phyloP scores from a whole-genome alignment of 1,284 basidiomycete genomes.

The Cutaneotrichosporon mucoides region DNA sequence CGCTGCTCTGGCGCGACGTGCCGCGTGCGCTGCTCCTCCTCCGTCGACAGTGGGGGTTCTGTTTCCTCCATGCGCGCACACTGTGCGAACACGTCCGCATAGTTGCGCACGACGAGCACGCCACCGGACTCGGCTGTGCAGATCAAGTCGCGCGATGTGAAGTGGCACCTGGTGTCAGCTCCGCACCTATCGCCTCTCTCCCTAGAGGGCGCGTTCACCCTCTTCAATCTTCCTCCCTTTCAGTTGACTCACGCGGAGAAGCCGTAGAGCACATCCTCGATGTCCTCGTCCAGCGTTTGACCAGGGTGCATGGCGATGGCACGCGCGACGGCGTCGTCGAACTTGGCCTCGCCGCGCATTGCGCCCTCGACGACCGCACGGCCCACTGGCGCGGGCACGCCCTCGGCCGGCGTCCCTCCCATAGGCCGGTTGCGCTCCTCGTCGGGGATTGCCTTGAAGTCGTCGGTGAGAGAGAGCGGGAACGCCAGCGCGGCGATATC shows the following conservation, averaged over 20 bases:
- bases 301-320: constrained; percentile 9
- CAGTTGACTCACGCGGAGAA: constrained; percentile 27
- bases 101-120: constrained; percentile 32
- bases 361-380: constrained; percentile 4
- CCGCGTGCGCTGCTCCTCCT: neutral
- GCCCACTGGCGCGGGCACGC: constrained; percentile 8
- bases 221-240: too few species aligned
- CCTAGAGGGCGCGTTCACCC: too few species aligned
- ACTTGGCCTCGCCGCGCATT: neutral
- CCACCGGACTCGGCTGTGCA: constrained; percentile 23
- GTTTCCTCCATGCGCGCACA: neutral
- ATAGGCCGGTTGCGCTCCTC: constrained; percentile 1
- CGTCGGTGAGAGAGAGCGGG: constrained; percentile 9
- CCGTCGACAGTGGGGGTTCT: neutral
- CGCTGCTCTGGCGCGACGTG: constrained; percentile 9
- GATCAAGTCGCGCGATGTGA: constrained; percentile 31
- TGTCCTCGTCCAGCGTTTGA: neutral
- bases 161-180: constrained; percentile 24
- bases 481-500: constrained; percentile 6
- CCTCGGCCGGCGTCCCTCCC: neutral
- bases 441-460: constrained; percentile 18
- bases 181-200: constrained; percentile 2
- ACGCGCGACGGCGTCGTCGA: constrained; percentile 4
- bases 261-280: constrained; percentile 10
- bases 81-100: constrained; percentile 20